Conservation (phyloP, 2,329 filamentous ascomycete genomes). For the Harringtonia aguacate region DNA sequence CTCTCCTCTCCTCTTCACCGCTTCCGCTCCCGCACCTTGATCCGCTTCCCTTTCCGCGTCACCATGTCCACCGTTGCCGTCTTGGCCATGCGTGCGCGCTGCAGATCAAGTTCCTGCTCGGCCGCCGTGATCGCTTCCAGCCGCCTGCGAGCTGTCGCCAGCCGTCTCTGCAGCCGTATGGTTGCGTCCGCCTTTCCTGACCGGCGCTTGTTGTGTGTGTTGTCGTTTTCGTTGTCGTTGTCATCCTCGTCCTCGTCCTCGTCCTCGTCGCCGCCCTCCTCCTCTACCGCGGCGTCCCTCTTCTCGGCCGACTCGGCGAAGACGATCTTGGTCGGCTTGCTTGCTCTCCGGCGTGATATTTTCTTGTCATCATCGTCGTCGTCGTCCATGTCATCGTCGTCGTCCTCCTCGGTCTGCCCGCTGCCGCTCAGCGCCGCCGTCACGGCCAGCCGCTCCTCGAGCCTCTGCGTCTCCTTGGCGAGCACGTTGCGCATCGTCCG, state of each 20-base stretch:
- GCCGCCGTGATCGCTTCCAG: slow-evolving; percentile 42
- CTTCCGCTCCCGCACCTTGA: slow-evolving; percentile 53
- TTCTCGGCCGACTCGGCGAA: slow-evolving; percentile 33
- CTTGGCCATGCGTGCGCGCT: slow-evolving; percentile 55
- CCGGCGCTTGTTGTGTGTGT: slow-evolving; percentile 10
- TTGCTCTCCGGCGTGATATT: slow-evolving; percentile 11
- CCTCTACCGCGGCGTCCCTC: slow-evolving; percentile 23
- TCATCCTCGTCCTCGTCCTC: slow-evolving; percentile 18
- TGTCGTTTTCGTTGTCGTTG: slow-evolving; percentile 15
- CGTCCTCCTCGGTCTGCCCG: slow-evolving; percentile 19
- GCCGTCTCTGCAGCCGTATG: slow-evolving; percentile 35
- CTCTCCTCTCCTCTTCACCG: slow-evolving; percentile 25
- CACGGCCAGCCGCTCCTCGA: slow-evolving; percentile 43
- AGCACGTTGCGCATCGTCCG: slow-evolving; percentile 51
- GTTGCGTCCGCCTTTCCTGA: slow-evolving; percentile 24
- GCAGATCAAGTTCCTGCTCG: slow-evolving; percentile 45
- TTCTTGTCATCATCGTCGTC: slow-evolving; percentile 17
- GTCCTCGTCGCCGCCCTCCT: slow-evolving; percentile 15
- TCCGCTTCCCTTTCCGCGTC: slow-evolving; percentile 51
- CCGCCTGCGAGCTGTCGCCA: slow-evolving; percentile 42
- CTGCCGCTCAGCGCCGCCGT: slow-evolving; percentile 22
- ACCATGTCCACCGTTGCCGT: slow-evolving; percentile 47
- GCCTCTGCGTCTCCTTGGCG: slow-evolving; percentile 41
- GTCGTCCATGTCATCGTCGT: slow-evolving; percentile 20
- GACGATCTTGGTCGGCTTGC: slow-evolving; percentile 35